Percentiles rank a stretch among this genome's conserved stretches.
Evolutionary conservation across 2,329 filamentous ascomycete species (phyloP).

Genomic region (Tolypocladium tropicale): DNA sequence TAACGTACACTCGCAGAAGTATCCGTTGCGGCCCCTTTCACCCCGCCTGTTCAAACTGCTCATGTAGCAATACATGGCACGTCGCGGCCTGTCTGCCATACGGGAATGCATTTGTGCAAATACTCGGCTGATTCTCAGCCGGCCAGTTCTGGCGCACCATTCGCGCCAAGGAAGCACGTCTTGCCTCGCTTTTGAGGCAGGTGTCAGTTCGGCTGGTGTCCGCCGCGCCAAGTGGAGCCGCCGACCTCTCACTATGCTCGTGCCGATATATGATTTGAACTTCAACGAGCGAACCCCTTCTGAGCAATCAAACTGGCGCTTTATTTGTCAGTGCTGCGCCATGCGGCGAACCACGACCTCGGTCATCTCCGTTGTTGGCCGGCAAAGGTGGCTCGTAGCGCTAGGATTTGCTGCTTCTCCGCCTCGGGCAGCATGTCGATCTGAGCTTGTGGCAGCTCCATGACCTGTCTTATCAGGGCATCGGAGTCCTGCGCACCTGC

Average conservation of each 20-base stretch:
- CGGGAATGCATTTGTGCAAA: background rate
- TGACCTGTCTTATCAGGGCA: slow-evolving; percentile 68
- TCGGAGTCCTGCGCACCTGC: slow-evolving; percentile 47
- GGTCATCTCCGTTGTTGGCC: slow-evolving; percentile 24
- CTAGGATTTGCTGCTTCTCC: slow-evolving; percentile 70
- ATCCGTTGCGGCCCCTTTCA: no score
- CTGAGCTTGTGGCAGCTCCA: slow-evolving; percentile 68
- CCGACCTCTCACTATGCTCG: no score
- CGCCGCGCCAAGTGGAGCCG: no score
- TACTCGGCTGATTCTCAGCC: background rate
- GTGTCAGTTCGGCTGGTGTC: background rate
- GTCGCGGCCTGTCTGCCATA: background rate
- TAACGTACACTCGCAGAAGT: background rate
- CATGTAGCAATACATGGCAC: background rate
- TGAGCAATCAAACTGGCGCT: background rate
- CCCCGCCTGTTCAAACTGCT: background rate
- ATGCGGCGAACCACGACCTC: background rate
- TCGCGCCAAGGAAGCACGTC: no score
- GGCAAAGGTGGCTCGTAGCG: slow-evolving; percentile 56
- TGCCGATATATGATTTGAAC: background rate
- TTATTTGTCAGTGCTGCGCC: background rate
- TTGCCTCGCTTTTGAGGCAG: background rate
- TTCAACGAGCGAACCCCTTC: background rate
- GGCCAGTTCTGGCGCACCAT: background rate
- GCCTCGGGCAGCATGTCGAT: slow-evolving; percentile 70